Evolutionary conservation across 1,284 basidiomycete genomes (phyloP).

Genomic region (Mycena citricolor): DNA sequence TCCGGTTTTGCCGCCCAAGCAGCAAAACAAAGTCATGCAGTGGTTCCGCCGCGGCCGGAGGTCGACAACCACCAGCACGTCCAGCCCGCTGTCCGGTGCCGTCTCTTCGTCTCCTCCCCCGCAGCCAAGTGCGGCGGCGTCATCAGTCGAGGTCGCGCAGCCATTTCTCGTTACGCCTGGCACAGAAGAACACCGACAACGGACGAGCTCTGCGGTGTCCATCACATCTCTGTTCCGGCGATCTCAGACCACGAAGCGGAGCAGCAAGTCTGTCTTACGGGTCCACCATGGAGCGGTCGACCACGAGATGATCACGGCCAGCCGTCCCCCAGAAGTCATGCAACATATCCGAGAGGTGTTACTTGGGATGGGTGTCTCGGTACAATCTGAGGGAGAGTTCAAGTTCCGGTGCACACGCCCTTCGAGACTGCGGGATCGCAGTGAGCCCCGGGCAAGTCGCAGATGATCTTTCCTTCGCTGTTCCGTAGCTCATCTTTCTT

Average conservation of each 20-base stretch:
- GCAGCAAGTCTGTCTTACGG: conserved; percentile 61
- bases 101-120: conserved; percentile 16
- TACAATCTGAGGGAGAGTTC: conserved; percentile 85
- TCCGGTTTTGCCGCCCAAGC: conserved; percentile 35
- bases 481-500: not conserved
- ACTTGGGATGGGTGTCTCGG: conserved; percentile 88
- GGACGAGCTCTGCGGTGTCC: conserved; percentile 22
- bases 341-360: conserved; percentile 79
- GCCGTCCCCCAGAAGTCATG: conserved; percentile 85
- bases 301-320: conserved; percentile 86
- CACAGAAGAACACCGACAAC: conserved; percentile 17
- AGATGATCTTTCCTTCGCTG: no score
- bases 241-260: conserved; percentile 11
- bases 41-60: conserved; percentile 13
- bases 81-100: conserved; percentile 5
- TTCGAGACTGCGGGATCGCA: conserved; percentile 53
- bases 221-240: conserved; percentile 22
- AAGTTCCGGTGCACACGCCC: conserved; percentile 79
- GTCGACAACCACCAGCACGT: conserved; percentile 11
- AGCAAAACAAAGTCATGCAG: conserved; percentile 51
- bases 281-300: conserved; percentile 94
- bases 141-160: conserved; percentile 15
- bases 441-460: no score
- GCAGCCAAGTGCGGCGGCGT: conserved; percentile 14
- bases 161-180: conserved; percentile 20